Base-by-base conservation (phyloP, 1,139 yeast species). In the Saccharomyces uvarum region DNA sequence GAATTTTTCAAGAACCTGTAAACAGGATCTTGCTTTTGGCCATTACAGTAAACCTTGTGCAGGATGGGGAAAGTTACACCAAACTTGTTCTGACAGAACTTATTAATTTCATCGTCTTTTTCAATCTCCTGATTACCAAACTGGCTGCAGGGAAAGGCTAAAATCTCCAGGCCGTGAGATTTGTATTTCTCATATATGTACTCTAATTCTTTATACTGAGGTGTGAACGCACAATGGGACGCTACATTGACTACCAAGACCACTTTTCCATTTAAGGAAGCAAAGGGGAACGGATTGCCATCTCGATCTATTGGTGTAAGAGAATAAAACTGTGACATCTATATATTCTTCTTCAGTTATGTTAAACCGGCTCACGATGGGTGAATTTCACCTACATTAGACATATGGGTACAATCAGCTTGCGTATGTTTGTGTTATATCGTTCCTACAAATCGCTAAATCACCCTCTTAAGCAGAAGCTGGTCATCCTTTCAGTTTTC, bases 61-160 rank as follows among this genome's bases (percentile, higher is more conserved):
- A 89, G 76, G 33, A 90, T 79, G 26, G 69, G 70, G 61, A 69
- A 70, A 14, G 84, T 75, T 42, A 87, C 95, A 11, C 86, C 84
- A 67, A 76, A 89, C 62, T 78, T 78, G 52, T 72, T 59, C 50
- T 79, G 75, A 63, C 90, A 84, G 64, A 77, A 79, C 48, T 70
- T 65, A 8, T 77, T 79, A 53, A 88, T 83, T 59, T 82, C 79
- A 46, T 74, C 77, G 41, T 80, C 82, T 6, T 78, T 68, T 1
- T 80, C 80, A 4, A 95, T 93, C 65, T 88, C 96, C 71, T 90
- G 95, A 62, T 78, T 78, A 19, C 85, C 88, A 66, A 90, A 90
- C 69, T 89, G 96, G 68, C 83, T 82, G 68, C 87, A 81, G 56
- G 97, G 97, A 80, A 89, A 89, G 0, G 95, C 97, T 51, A 90